Evolutionary conservation across 1,139 yeast genomes (phyloP).

Genomic region (Geotrichum carabidarum): DNA sequence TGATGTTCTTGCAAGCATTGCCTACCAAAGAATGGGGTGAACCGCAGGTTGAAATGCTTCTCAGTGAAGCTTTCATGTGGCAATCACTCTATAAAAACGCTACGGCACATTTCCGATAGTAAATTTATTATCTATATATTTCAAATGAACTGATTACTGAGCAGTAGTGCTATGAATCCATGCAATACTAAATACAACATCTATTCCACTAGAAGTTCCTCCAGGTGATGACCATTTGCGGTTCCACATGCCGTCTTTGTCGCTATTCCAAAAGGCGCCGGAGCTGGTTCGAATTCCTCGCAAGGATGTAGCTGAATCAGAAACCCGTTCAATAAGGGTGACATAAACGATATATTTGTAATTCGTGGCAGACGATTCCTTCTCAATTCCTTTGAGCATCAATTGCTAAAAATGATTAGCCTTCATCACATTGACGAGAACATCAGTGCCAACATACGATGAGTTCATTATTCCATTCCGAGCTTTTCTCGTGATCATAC

Average conservation of each 20-base stretch:
- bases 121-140: not conserved
- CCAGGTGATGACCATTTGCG: constrained; percentile 26
- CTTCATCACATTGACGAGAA: not conserved
- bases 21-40: constrained; percentile 86
- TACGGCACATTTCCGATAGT: constrained; percentile 43
- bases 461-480: constrained; percentile 24
- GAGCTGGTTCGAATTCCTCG: constrained; percentile 29
- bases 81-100: constrained; percentile 89
- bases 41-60: constrained; percentile 81
- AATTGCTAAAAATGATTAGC: constrained; percentile 6
- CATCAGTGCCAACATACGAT: constrained; percentile 18
- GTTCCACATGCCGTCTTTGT: constrained; percentile 38
- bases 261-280: constrained; percentile 37
- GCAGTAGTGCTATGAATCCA: constrained; percentile 31
- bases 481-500: constrained; percentile 22
- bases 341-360: constrained; percentile 34
- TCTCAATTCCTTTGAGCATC: constrained; percentile 26
- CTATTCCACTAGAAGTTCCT: constrained; percentile 18
- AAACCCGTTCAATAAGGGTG: constrained; percentile 27
- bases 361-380: constrained; percentile 24
- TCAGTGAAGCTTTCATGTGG: constrained; percentile 97
- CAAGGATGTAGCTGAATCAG: constrained; percentile 27
- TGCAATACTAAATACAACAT: constrained; percentile 32
- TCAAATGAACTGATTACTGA: constrained; percentile 3
- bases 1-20: constrained; percentile 81